Evolutionary conservation across 768 basidiomycete species (phyloP).

Genomic region (Amanita phalloides): DNA sequence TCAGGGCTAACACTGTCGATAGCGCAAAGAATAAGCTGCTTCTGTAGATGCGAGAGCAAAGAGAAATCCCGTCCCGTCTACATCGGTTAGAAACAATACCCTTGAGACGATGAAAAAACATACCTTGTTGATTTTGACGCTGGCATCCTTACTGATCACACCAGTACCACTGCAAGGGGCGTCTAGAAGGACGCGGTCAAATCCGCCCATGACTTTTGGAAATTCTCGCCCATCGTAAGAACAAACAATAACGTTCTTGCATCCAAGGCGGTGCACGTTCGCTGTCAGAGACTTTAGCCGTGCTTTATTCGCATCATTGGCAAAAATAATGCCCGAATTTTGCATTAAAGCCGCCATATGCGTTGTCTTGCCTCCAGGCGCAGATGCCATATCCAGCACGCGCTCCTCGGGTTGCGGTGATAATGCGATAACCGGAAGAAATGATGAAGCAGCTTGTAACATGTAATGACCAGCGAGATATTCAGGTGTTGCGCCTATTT

Average conservation of each 20-base stretch:
- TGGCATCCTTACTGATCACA: conserved; percentile 94
- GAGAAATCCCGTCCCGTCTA: conserved; percentile 94
- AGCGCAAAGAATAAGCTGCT: conserved; percentile 95
- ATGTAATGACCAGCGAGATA: conserved; percentile 99
- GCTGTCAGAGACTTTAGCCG: conserved; percentile 95
- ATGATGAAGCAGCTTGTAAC: conserved; percentile 98
- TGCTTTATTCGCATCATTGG: conserved; percentile 92
- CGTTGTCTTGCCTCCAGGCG: conserved; percentile 96
- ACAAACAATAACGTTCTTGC: conserved; percentile 96
- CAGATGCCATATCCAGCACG: conserved; percentile 96
- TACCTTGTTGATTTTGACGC: conserved; percentile 98
- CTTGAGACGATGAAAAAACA: conserved; percentile 8
- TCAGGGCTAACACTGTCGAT: conserved; percentile 90
- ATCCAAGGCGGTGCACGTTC: conserved; percentile 93
- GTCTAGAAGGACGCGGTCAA: conserved; percentile 93
- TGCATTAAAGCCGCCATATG: conserved; percentile 95
- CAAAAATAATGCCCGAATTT: conserved; percentile 96
- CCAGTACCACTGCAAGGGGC: conserved; percentile 98
- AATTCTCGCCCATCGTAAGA: conserved; percentile 97
- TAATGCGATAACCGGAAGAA: conserved; percentile 97
- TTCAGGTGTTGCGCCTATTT: conserved; percentile 85
- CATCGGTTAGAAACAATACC: conserved; percentile 6
- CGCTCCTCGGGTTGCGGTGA: conserved; percentile 88
- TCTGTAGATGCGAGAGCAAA: conserved; percentile 93
- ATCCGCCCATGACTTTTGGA: conserved; percentile 97